Conservation (phyloP, 495 filamentous ascomycete genomes). For the Hypoxylon perforatum region DNA sequence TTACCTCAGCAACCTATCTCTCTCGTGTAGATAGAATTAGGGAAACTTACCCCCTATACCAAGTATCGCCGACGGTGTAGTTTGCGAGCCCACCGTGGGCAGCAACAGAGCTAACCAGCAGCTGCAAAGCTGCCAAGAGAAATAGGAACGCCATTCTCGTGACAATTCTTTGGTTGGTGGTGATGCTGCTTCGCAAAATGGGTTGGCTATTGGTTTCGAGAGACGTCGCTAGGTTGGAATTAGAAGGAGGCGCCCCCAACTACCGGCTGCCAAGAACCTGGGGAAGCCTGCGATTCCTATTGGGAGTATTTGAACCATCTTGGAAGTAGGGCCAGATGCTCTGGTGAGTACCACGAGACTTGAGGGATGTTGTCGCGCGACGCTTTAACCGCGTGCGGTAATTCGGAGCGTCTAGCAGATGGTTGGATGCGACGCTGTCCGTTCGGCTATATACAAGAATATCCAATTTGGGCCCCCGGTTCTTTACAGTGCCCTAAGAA, state of each 20-base stretch:
- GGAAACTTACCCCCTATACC: constrained; percentile 57
- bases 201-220: background rate
- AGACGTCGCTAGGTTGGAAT: background rate
- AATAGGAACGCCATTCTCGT: constrained; percentile 25
- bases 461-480: constrained; percentile 9
- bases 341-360: background rate
- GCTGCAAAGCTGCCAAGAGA: constrained; percentile 44
- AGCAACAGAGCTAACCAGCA: constrained; percentile 37
- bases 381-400: constrained; percentile 38
- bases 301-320: constrained; percentile 31
- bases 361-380: background rate
- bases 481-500: constrained; percentile 17
- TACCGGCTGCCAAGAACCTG: constrained; percentile 44
- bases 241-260: constrained; percentile 17
- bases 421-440: constrained; percentile 19
- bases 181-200: constrained; percentile 9
- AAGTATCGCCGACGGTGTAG: constrained; percentile 61
- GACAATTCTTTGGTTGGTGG: background rate
- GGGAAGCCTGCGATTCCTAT: constrained; percentile 22
- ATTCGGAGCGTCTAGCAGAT: constrained; percentile 35
- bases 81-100: constrained; percentile 60
- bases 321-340: constrained; percentile 25
- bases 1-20: constrained; percentile 5
- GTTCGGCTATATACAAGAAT: constrained; percentile 41
- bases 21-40: background rate